phyloP scores from a whole-genome alignment of 2,329 filamentous ascomycete genomes.

The Sarocladiaceae sp. region DNA sequence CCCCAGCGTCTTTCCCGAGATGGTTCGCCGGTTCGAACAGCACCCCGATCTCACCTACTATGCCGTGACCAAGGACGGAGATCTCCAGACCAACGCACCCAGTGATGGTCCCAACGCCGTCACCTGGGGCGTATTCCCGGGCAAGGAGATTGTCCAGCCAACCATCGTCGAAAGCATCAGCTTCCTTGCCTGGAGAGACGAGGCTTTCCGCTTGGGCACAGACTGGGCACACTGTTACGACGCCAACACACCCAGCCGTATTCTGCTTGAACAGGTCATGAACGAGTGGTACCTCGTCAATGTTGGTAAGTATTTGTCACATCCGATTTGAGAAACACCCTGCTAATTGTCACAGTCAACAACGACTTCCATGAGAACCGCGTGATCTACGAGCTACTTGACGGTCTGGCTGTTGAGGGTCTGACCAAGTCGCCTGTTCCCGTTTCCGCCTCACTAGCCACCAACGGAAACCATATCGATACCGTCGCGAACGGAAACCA shows the following conservation, averaged over 20 bases:
- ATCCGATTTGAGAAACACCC: not conserved
- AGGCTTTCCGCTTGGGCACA: slow-evolving; percentile 86
- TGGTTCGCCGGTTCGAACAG: slow-evolving; percentile 72
- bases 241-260: slow-evolving; percentile 68
- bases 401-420: slow-evolving; percentile 61
- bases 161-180: slow-evolving; percentile 98
- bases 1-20: slow-evolving; percentile 70
- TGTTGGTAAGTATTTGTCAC: slow-evolving; percentile 61
- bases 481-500: slow-evolving; percentile 11
- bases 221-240: slow-evolving; percentile 95
- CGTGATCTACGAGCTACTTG: slow-evolving; percentile 81
- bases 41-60: slow-evolving; percentile 89
- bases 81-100: slow-evolving; percentile 78
- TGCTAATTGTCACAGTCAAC: slow-evolving; percentile 60
- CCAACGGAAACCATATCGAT: slow-evolving; percentile 13
- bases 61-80: slow-evolving; percentile 79
- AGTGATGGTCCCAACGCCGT: slow-evolving; percentile 93
- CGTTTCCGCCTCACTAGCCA: slow-evolving; percentile 21
- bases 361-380: slow-evolving; percentile 90
- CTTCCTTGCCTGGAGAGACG: slow-evolving; percentile 98
- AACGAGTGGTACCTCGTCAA: slow-evolving; percentile 92
- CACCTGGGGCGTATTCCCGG: slow-evolving; percentile 98
- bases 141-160: slow-evolving; percentile 98
- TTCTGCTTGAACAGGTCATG: slow-evolving; percentile 78
- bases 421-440: slow-evolving; percentile 50